phyloP scores from a whole-genome alignment of 2,329 filamentous ascomycete genomes.

The Phaeosphaeria sp. region DNA sequence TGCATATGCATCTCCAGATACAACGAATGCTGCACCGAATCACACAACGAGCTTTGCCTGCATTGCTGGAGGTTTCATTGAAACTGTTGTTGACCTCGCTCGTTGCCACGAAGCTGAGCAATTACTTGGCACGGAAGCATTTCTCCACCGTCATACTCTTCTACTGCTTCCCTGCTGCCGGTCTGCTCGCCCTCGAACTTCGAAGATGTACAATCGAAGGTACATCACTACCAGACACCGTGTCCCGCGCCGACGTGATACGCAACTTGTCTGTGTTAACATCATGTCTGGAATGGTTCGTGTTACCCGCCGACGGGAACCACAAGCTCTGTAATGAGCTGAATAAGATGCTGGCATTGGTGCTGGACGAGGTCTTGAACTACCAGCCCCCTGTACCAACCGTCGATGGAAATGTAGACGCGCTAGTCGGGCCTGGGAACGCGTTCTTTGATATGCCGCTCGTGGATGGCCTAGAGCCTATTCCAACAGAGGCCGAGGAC shows the following conservation, averaged over 20 bases:
- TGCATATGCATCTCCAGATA: conserved; percentile 43
- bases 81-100: conserved; percentile 41
- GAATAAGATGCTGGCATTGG: conserved; percentile 45
- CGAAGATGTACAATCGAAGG: conserved; percentile 43
- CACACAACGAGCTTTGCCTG: conserved; percentile 39
- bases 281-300: conserved; percentile 44
- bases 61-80: conserved; percentile 41
- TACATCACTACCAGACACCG: conserved; percentile 33
- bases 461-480: conserved; percentile 46
- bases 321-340: conserved; percentile 45
- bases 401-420: conserved; percentile 11
- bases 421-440: conserved; percentile 18
- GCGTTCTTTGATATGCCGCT: conserved; percentile 44
- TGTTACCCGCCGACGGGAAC: conserved; percentile 44
- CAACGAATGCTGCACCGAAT: conserved; percentile 43
- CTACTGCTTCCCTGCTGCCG: conserved; percentile 45
- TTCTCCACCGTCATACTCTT: conserved; percentile 45
- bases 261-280: conserved; percentile 46
- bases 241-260: conserved; percentile 45
- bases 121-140: conserved; percentile 37
- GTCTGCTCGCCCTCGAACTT: conserved; percentile 43
- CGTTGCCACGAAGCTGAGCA: conserved; percentile 36
- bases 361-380: conserved; percentile 46
- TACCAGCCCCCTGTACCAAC: conserved; percentile 35
- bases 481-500: conserved; percentile 44